Conservation (phyloP, 495 filamentous ascomycete species). For the Recurvomyces mirabilis region DNA sequence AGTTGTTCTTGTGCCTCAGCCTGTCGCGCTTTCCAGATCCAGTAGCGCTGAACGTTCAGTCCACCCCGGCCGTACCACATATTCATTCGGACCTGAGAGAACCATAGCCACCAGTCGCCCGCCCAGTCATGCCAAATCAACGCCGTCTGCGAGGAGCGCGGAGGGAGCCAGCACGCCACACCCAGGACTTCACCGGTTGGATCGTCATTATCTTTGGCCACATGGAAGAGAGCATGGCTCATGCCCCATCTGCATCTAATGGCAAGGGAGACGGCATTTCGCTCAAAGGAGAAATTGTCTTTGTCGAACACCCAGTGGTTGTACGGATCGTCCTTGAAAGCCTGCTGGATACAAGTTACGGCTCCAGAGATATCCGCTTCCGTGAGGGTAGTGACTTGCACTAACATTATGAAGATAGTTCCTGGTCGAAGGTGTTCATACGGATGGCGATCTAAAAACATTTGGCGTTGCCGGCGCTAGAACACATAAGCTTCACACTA, state of each 20-base stretch:
- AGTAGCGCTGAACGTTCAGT: conserved; percentile 51
- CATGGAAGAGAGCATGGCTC: conserved; percentile 49
- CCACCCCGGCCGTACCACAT: conserved; percentile 53
- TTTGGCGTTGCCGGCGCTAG: too few relatives aligned
- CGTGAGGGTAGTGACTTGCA: conserved; percentile 44
- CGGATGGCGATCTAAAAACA: too few relatives aligned
- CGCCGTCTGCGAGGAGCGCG: conserved; percentile 32
- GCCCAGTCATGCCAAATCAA: conserved; percentile 45
- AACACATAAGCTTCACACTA: too few relatives aligned
- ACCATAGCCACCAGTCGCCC: conserved; percentile 48
- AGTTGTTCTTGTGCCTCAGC: conserved; percentile 43
- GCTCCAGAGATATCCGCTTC: conserved; percentile 51
- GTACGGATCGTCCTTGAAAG: conserved; percentile 56
- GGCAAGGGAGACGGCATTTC: conserved; percentile 51
- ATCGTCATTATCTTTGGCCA: conserved; percentile 42
- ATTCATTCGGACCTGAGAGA: conserved; percentile 51
- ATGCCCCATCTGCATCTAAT: conserved; percentile 55
- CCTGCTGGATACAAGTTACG: conserved; percentile 45
- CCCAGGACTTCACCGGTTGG: conserved; percentile 41
- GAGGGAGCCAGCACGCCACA: conserved; percentile 53
- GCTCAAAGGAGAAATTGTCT: conserved; percentile 40
- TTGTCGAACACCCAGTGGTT: conserved; percentile 41
- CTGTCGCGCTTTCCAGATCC: conserved; percentile 53
- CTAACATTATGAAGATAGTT: conserved; percentile 40
- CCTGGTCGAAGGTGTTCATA: too few relatives aligned